Base-by-base conservation (phyloP, 2,329 filamentous ascomycete species). In the Fusarium xyrophilum region DNA sequence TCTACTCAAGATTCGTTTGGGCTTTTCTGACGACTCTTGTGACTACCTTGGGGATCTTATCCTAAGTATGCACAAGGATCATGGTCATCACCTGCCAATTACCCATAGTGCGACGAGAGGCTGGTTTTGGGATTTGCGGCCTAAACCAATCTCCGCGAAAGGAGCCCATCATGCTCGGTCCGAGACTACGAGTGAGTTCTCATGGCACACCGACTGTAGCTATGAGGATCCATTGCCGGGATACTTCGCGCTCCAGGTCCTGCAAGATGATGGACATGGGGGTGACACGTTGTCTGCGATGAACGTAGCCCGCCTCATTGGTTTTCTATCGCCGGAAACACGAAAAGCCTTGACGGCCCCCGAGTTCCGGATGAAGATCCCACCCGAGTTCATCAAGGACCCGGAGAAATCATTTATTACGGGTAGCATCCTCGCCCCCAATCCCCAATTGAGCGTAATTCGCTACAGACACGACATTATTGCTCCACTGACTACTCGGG, bases 151-250 rank as follows among this genome's bases (percentile, higher is more conserved):
- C 77, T 75, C 48, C 14, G 76, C 80, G 43, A 72, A 74, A 38
- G 68, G 57, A 19, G 65, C 70, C 21, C 74, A 78, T 28, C 78
- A 76, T 21, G 81, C 80, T 1, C 73, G 79, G 1, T 80, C 78
- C 1, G 80, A 82, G 61, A 82, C 81, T 1, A 81, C 80, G 78
- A 62, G 76, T 0, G 70, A 79, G 2, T 82, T 82, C 30, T 77
- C 80, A 0, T 82, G 81, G 81, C 81, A 82, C 47, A 82, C 79
- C 0, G 80, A 82, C 48, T 82, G 81, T 68, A 81, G 79, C 64
- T 82, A 82, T 47, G 81, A 82, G 48, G 53, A 74, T 2, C 62
- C 66, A 1, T 73, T 78, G 2, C 80, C 81, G 4, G 57, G 77
- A 6, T 82, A 76, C 47, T 82, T 82, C 47, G 81, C 79, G 0